Percentiles rank a stretch among this genome's conserved stretches.
Conservation (phyloP, 1,284 basidiomycete genomes). For the Trametes versicolor region DNA sequence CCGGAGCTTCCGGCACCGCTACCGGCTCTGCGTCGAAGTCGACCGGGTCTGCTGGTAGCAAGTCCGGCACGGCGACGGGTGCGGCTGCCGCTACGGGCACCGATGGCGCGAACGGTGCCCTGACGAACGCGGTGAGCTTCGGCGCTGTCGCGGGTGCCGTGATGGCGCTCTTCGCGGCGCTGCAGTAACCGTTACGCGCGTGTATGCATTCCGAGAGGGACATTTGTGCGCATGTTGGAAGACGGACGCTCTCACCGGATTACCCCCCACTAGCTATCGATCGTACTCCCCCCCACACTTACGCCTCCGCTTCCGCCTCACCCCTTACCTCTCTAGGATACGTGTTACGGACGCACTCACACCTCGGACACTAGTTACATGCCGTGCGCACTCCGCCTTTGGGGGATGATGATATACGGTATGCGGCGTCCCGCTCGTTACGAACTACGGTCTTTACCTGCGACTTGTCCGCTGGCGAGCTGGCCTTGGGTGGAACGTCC, state of each 20-base stretch:
- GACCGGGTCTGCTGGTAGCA: slow-evolving; percentile 16
- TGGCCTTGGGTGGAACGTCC: slow-evolving; percentile 10
- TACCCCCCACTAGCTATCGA: neutral
- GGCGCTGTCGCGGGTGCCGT: slow-evolving; percentile 18
- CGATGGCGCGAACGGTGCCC: slow-evolving; percentile 19
- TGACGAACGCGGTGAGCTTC: slow-evolving; percentile 22
- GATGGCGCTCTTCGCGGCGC: slow-evolving; percentile 22
- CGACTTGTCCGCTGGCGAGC: slow-evolving; percentile 10
- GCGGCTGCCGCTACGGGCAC: slow-evolving; percentile 1
- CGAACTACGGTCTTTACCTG: slow-evolving; percentile 23
- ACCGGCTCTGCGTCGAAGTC: slow-evolving; percentile 20
- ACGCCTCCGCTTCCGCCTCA: neutral
- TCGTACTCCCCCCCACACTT: neutral
- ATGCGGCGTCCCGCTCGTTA: slow-evolving; percentile 16
- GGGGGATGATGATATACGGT: slow-evolving; percentile 14
- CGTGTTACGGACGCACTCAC: neutral
- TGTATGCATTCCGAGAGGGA: slow-evolving; percentile 17
- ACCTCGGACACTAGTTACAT: neutral
- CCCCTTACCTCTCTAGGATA: neutral
- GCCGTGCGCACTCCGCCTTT: neutral
- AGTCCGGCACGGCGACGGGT: slow-evolving; percentile 10
- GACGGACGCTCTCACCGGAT: slow-evolving; percentile 14
- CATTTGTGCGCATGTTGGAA: slow-evolving; percentile 22
- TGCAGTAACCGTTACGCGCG: slow-evolving; percentile 14
- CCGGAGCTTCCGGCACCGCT: slow-evolving; percentile 1